Percentiles rank a stretch among this genome's conserved stretches.
Evolutionary conservation across 2,329 filamentous ascomycete genomes (phyloP).

Genomic region (Clathrospora elynae): DNA sequence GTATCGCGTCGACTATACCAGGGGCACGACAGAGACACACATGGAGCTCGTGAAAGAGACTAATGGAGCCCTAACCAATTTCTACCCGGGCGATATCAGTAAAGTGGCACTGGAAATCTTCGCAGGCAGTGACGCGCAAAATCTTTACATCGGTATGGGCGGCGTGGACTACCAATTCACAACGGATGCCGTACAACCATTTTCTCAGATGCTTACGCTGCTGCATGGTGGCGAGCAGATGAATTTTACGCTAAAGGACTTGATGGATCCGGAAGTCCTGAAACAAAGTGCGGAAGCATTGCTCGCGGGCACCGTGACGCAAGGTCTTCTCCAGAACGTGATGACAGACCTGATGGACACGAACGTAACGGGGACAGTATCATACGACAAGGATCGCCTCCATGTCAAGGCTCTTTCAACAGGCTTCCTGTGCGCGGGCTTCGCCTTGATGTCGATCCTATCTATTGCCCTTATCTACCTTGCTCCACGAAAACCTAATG

Average conservation of each 20-base stretch:
- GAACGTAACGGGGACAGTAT: not conserved
- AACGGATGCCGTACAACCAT: not conserved
- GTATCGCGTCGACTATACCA: conserved; percentile 1
- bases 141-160: conserved; percentile 4
- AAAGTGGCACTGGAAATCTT: not conserved
- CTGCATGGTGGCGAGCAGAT: not conserved
- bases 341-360: not conserved
- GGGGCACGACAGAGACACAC: not conserved
- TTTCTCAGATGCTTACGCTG: conserved; percentile 2
- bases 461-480: conserved; percentile 1
- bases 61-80: not conserved
- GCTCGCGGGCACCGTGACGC: not conserved
- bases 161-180: conserved; percentile 1
- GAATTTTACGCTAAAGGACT: conserved; percentile 1
- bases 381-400: not conserved
- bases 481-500: not conserved
- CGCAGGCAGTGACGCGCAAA: not conserved
- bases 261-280: conserved; percentile 1
- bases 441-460: not conserved
- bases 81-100: conserved; percentile 3
- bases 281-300: not conserved
- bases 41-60: not conserved
- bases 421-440: conserved; percentile 1
- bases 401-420: not conserved
- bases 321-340: not conserved